Evolutionary conservation across 2,329 filamentous ascomycete species (phyloP).

Genomic region (Cladosporium sp.): DNA sequence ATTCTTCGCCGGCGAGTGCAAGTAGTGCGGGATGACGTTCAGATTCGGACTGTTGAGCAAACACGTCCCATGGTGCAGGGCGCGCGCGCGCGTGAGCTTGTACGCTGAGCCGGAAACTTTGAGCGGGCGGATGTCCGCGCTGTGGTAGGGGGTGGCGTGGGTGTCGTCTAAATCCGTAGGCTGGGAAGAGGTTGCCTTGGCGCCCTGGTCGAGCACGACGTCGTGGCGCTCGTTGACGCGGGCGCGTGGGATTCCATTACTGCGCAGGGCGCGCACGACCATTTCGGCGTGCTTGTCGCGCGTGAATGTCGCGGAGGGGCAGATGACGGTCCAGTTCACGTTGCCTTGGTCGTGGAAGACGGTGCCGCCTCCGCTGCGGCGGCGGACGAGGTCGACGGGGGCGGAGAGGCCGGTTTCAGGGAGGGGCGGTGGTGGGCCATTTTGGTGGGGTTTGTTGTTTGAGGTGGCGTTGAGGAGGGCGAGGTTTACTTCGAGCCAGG

Average conservation of each 20-base stretch:
- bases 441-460: slow-evolving; percentile 25
- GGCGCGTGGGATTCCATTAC: slow-evolving; percentile 55
- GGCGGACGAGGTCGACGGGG: slow-evolving; percentile 64
- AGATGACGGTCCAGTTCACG: slow-evolving; percentile 91
- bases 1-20: slow-evolving; percentile 72
- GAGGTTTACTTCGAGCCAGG: slow-evolving; percentile 88
- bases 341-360: slow-evolving; percentile 95
- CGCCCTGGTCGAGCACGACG: slow-evolving; percentile 68
- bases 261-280: slow-evolving; percentile 76
- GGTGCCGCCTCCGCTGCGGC: slow-evolving; percentile 83
- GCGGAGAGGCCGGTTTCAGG: slow-evolving; percentile 27
- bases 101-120: slow-evolving; percentile 96
- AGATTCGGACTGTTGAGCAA: slow-evolving; percentile 76
- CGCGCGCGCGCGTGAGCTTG: slow-evolving; percentile 76
- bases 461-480: slow-evolving; percentile 48
- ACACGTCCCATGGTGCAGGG: slow-evolving; percentile 91
- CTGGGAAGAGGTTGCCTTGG: slow-evolving; percentile 11
- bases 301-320: slow-evolving; percentile 70
- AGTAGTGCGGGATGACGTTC: slow-evolving; percentile 60
- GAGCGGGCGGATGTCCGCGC: slow-evolving; percentile 38
- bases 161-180: slow-evolving; percentile 36
- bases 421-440: too few species aligned
- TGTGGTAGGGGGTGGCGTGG: slow-evolving; percentile 42
- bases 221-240: slow-evolving; percentile 89
- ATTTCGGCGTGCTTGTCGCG: slow-evolving; percentile 86